Base-by-base conservation (phyloP, 495 filamentous ascomycete species). In the Penicillium chermesinum region DNA sequence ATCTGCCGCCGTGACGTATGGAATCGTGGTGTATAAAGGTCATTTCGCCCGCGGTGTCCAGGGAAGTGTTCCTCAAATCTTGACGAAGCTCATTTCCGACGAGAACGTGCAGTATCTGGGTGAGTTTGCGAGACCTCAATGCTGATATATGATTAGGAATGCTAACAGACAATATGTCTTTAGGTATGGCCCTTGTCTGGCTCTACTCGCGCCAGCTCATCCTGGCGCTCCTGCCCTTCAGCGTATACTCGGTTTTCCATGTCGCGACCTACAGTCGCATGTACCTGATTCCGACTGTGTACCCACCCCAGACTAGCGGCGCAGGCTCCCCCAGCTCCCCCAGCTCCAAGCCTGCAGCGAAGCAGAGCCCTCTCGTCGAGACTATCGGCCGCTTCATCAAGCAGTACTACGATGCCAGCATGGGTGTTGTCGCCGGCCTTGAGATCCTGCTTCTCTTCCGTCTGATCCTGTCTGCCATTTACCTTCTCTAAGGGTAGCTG, bases 1-100 rank as follows among this genome's bases (percentile, higher is more conserved):
- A 46, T 81, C 88, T 7, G 93, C 93, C 0, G 88, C 90, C 10
- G 80, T 80, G 20, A 97, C 93, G 2, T 98, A 98, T 69, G 93
- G 94, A 53, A 96, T 98, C 50, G 93, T 98, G 15, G 94, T 97
- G n/a, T 97, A 95, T 78, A 98, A 98, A 79, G 89, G 88, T 42
- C 91, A 87, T 71, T 83, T 91, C 47, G 87, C 93, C 49, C 83
- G 88, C 47, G 77, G 85, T 66, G 63, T 72, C 25, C 71, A 79
- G 40, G 84, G 83, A 40, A 76, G 73, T 46, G 76, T 79, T 34
- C 78, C 80, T 52, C 74, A 71, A 52, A 80, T 82, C 52, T 63
- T 71, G 19, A 21, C 90, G 39, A 80, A 82, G 53, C 69, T 93
- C 49, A 74, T 82, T 45, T 70, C 81, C 14, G 93, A 98, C 66